phyloP scores from a whole-genome alignment of 179 eudicot species.

The Pouteria campechiana region DNA sequence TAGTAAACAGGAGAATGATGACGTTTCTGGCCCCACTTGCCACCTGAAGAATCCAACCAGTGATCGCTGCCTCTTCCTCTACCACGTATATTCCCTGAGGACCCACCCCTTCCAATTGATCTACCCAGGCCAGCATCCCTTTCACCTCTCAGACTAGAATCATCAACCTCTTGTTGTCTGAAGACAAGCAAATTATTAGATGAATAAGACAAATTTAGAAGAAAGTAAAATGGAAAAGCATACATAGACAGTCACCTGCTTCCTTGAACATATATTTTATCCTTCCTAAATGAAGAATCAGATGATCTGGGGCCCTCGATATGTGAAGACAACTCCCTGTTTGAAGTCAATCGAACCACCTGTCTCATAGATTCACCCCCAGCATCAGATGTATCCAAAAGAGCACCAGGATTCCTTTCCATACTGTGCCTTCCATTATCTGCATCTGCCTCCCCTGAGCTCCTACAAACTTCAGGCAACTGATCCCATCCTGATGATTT shows the following conservation, averaged over 20 bases:
- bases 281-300: slow-evolving; percentile 12
- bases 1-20: slow-evolving; percentile 6
- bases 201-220: too few species aligned
- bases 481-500: slow-evolving; percentile 1
- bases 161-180: slow-evolving; percentile 20
- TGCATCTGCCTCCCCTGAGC: slow-evolving; percentile 13
- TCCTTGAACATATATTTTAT: slow-evolving; percentile 9
- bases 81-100: slow-evolving; percentile 6
- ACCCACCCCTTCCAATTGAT: slow-evolving; percentile 19
- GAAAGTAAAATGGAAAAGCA: too few species aligned
- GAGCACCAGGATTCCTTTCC: slow-evolving; percentile 3
- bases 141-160: slow-evolving; percentile 15
- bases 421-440: slow-evolving; percentile 3
- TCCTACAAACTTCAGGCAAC: slow-evolving; percentile 4
- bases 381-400: slow-evolving; percentile 3
- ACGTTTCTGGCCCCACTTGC: slow-evolving; percentile 15
- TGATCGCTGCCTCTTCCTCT: slow-evolving; percentile 16
- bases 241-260: too few species aligned
- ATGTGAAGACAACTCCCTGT: slow-evolving; percentile 20
- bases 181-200: too few species aligned
- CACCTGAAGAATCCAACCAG: slow-evolving; percentile 6
- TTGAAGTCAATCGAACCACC: slow-evolving; percentile 8
- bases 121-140: slow-evolving; percentile 22
- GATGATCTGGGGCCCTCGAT: slow-evolving; percentile 19
- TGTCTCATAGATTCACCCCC: slow-evolving; percentile 14